Conservation (phyloP, 352 stramenopile species). For the Phytophthora hibernalis region DNA sequence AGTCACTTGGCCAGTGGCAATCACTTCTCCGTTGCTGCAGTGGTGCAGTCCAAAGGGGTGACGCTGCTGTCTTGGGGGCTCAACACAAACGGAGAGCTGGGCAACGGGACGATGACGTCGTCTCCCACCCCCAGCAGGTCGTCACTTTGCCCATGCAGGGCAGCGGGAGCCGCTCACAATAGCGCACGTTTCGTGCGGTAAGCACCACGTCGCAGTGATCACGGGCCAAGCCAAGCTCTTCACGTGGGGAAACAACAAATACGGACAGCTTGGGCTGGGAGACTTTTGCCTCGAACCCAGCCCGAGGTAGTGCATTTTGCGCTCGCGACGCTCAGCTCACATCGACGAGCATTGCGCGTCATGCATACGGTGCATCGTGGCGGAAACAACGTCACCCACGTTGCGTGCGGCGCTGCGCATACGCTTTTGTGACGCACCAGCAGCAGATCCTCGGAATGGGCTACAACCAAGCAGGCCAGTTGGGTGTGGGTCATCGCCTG, state of each 20-base stretch:
- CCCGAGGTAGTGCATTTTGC: conserved; percentile 68
- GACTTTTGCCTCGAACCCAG: conserved; percentile 53
- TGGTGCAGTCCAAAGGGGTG: conserved; percentile 46
- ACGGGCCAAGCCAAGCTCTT: conserved; percentile 69
- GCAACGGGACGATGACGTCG: conserved; percentile 52
- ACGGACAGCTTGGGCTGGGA: conserved; percentile 68
- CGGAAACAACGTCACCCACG: conserved; percentile 68
- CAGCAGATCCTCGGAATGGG: conserved; percentile 81
- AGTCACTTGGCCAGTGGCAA: conserved; percentile 63
- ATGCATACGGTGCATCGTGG: conserved; percentile 64
- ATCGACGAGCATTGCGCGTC: conserved; percentile 59
- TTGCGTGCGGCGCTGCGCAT: conserved; percentile 71
- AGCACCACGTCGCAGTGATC: conserved; percentile 73
- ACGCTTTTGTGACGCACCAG: conserved; percentile 83
- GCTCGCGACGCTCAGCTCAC: conserved; percentile 49
- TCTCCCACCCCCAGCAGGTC: conserved; percentile 50
- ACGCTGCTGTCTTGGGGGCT: conserved; percentile 60
- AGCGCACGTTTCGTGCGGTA: conserved; percentile 65
- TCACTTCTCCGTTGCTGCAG: conserved; percentile 68
- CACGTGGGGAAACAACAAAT: conserved; percentile 82
- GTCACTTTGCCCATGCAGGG: conserved; percentile 41
- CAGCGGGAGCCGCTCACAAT: conserved; percentile 51
- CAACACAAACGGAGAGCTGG: conserved; percentile 68
- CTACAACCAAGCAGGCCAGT: conserved; percentile 81
- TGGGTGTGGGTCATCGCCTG: conserved; percentile 69